These are phyloP conservation scores for Coprinellus aureogranulatus DNA, from an alignment of 768 basidiomycete species.

Conservation along the genomic window DNA sequence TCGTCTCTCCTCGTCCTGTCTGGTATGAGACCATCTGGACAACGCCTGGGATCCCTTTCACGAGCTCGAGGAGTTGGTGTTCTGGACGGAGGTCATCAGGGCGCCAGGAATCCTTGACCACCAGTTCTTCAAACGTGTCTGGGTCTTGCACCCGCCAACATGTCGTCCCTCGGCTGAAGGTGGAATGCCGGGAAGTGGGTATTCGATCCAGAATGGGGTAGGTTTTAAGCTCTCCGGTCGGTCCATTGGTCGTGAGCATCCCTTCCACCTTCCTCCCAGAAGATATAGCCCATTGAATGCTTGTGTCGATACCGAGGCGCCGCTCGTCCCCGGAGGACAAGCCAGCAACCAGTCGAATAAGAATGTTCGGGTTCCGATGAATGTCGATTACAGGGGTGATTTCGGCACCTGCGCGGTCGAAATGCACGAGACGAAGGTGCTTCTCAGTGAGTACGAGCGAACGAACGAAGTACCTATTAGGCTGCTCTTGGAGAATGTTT, in stretches of 20 bases:
- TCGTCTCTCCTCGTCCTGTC: background rate
- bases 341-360: slow-evolving; percentile 1
- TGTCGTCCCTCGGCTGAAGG: background rate
- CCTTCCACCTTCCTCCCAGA: background rate
- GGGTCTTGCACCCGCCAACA: background rate
- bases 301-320: background rate
- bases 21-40: background rate
- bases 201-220: background rate
- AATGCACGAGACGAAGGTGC: slow-evolving; percentile 4
- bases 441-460: background rate
- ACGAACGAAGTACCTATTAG: background rate
- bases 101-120: background rate
- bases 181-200: background rate
- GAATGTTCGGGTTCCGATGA: background rate
- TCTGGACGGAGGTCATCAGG: background rate
- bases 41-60: background rate
- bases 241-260: background rate
- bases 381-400: background rate
- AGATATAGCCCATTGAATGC: background rate
- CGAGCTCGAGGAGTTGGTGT: background rate
- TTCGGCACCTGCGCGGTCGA: slow-evolving; percentile 2
- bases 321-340: background rate
- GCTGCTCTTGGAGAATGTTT: slow-evolving; percentile 1
- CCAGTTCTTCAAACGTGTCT: background rate
- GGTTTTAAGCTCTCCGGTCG: background rate